Base-by-base conservation (phyloP, 2,329 filamentous ascomycete genomes). In the Colletotrichum filicis region DNA sequence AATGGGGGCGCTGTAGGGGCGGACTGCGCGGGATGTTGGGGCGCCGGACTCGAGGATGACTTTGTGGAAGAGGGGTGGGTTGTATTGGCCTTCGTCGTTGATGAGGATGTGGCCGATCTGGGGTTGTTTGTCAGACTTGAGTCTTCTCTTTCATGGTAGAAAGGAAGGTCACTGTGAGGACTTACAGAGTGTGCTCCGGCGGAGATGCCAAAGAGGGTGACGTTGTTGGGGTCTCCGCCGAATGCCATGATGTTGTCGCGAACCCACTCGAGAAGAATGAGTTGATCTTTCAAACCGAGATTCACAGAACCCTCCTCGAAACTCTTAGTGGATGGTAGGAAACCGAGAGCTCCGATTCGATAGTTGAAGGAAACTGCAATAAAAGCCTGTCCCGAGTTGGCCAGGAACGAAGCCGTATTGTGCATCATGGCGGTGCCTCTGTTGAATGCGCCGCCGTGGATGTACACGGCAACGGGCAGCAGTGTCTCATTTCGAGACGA, bases 91-190 rank as follows among this genome's bases (percentile, higher is more conserved):
- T 32, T 73, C 71, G 71, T 73, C 71, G 37, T 73, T 56, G 74
- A 93, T 88, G 9, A 94, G 82, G 76, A 93, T 91, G 77, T 94
- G 92, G 3, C 92, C 92, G 75, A 93, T 88, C 88, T 92, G 53
- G 74, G 3, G 3, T 55, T 56, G 16, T 68, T 42, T 77, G 58
- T 52, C 16, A 35, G 49, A 14, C 16, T 32, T 28, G 30, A 5
- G 9, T 24, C 37, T 32, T 35, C 28, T 30, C 8, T n/a, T 11
- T 22, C 7, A 9, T 1, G 8, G 16, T 19, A n/a, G n/a, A 11
- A 32, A 4, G 58, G 19, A 5, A 37, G 32, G 42, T 16, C 12
- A 35, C 11, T 30, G 56, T 61, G 7, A 69, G 65, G 2, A 49
- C 71, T 61, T 57, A 89, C 88, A 66, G 90, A 91, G 80, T 93